Evolutionary conservation across 306 rosid species (phyloP).

Genomic region (Vigna angularis): DNA sequence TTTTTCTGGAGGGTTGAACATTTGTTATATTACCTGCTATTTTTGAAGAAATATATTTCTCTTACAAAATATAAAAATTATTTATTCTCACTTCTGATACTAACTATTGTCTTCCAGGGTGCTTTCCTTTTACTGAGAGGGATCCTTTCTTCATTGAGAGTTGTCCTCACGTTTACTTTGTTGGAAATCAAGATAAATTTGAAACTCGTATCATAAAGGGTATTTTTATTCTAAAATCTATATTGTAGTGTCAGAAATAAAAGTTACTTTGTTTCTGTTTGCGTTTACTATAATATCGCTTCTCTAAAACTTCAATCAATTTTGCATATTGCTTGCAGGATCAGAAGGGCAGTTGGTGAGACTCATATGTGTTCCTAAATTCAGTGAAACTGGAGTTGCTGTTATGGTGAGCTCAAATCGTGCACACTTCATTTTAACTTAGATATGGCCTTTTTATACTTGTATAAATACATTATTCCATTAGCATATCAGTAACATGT

Average conservation of each 20-base stretch:
- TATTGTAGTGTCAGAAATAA: neutral
- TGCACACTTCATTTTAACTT: neutral
- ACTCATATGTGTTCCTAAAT: constrained; percentile 84
- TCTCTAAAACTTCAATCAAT: constrained; percentile 16
- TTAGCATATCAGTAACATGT: neutral
- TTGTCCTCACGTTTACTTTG: constrained; percentile 93
- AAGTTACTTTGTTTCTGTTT: constrained; percentile 5
- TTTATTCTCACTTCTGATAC: constrained; percentile 30
- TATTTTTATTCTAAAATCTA: constrained; percentile 49
- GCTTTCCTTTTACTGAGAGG: constrained; percentile 86
- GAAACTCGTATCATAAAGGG: constrained; percentile 75
- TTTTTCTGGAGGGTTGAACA: constrained; percentile 27
- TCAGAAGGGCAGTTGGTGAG: constrained; percentile 88
- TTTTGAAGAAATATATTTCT: constrained; percentile 36
- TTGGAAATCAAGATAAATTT: constrained; percentile 88
- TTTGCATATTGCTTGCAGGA: constrained; percentile 59
- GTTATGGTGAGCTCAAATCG: constrained; percentile 68
- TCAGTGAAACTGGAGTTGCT: constrained; percentile 84
- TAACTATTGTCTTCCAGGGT: constrained; percentile 64
- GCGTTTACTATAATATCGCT: constrained; percentile 36
- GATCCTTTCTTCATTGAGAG: constrained; percentile 91
- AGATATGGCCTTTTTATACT: neutral
- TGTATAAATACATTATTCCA: constrained; percentile 3
- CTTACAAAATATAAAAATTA: neutral
- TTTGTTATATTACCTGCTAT: constrained; percentile 21